phyloP scores from a whole-genome alignment of 805 yeast genomes.

The Metschnikowia lunata region DNA sequence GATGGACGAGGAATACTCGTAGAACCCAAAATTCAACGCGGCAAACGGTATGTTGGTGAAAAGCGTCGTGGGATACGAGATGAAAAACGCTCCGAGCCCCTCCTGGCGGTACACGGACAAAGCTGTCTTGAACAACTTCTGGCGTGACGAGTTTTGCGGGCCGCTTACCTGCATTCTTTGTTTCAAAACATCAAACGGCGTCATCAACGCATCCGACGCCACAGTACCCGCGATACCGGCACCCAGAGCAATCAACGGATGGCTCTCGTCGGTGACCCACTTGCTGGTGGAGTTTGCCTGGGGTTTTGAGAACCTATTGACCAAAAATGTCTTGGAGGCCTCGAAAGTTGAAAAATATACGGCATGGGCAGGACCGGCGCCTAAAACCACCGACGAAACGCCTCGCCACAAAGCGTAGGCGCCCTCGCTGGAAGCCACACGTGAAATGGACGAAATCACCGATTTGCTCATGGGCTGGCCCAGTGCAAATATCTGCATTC shows the following conservation, averaged over 20 bases:
- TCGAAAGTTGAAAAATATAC: constrained; percentile 94
- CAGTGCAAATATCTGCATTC: constrained; percentile 69
- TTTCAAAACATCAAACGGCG: constrained; percentile 92
- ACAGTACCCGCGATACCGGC: constrained; percentile 92
- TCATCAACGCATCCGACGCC: constrained; percentile 94
- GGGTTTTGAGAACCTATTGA: constrained; percentile 35
- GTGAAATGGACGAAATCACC: constrained; percentile 63
- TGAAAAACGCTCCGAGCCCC: constrained; percentile 78
- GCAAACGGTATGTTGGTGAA: constrained; percentile 93
- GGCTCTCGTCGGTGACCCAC: constrained; percentile 58
- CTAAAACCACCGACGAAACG: constrained; percentile 82
- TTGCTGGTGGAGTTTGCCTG: constrained; percentile 32
- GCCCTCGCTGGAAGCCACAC: constrained; percentile 84
- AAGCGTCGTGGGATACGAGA: constrained; percentile 91
- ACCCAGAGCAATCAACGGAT: constrained; percentile 76
- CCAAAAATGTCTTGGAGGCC: constrained; percentile 58
- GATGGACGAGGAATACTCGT: constrained; percentile 74
- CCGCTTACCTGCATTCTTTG: constrained; percentile 77
- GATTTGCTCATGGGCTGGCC: constrained; percentile 29
- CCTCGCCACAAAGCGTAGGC: constrained; percentile 90
- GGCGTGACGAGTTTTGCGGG: constrained; percentile 23
- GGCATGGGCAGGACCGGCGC: constrained; percentile 99
- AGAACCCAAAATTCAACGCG: constrained; percentile 87
- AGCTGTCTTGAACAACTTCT: constrained; percentile 35
- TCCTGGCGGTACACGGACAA: constrained; percentile 51